Evolutionary conservation across 441 rosid genomes (phyloP).

Genomic region (Arabidopsis lyrata): DNA sequence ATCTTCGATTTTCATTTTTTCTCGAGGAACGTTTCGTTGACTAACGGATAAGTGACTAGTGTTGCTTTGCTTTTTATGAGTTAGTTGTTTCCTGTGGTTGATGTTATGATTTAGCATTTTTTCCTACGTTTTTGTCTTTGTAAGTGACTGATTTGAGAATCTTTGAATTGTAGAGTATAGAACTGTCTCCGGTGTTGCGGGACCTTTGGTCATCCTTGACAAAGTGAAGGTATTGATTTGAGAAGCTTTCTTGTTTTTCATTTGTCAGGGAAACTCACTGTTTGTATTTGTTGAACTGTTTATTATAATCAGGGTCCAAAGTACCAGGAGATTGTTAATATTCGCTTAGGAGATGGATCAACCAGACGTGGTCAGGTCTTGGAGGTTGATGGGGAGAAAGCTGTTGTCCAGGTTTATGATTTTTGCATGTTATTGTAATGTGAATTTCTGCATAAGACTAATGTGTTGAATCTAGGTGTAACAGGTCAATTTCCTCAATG

Average conservation of each 20-base stretch:
- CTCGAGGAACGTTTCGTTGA: constrained; percentile 7
- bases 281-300: background rate
- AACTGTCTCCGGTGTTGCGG: constrained; percentile 53
- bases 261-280: background rate
- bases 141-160: constrained; percentile 30
- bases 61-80: constrained; percentile 20
- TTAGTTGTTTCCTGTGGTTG: constrained; percentile 18
- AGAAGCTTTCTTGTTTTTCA: constrained; percentile 11
- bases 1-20: background rate
- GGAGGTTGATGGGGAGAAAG: constrained; percentile 61
- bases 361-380: constrained; percentile 59
- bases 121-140: background rate
- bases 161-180: constrained; percentile 54
- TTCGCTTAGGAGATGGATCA: constrained; percentile 61
- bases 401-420: constrained; percentile 58
- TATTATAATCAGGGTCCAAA: constrained; percentile 55
- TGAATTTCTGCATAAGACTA: background rate
- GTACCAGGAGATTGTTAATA: constrained; percentile 66
- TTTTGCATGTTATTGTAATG: background rate
- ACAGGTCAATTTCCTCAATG: background rate
- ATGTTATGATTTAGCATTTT: background rate
- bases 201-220: constrained; percentile 52
- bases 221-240: constrained; percentile 54
- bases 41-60: constrained; percentile 3
- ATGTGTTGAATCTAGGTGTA: background rate